Evolutionary conservation across 2,329 filamentous ascomycete genomes (phyloP).

Genomic region (Arthrobotrys conoides): DNA sequence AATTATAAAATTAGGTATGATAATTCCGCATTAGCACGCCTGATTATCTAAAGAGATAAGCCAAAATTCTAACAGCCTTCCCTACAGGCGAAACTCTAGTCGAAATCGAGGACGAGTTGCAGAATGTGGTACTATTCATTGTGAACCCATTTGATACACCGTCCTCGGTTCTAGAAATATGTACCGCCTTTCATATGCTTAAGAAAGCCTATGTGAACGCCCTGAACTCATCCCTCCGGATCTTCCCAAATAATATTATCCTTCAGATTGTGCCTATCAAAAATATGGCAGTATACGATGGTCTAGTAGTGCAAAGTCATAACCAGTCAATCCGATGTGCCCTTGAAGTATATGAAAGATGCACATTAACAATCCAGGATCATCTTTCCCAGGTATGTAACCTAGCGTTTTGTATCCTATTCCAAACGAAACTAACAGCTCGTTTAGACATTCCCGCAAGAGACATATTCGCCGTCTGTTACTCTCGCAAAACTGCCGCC

Average conservation of each 20-base stretch:
- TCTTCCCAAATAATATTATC: conserved; percentile 76
- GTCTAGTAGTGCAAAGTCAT: conserved; percentile 75
- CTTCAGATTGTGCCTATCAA: conserved; percentile 81
- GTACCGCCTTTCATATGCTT: conserved; percentile 79
- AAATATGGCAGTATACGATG: conserved; percentile 76
- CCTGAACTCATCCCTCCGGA: conserved; percentile 68
- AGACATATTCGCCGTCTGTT: conserved; percentile 77
- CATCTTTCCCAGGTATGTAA: conserved; percentile 59
- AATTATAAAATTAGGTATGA: conserved; percentile 63
- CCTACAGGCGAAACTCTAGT: conserved; percentile 64
- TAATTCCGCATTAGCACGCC: conserved; percentile 66
- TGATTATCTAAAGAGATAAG: not conserved
- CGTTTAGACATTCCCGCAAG: conserved; percentile 71
- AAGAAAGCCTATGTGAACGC: conserved; percentile 75
- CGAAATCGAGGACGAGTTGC: conserved; percentile 65
- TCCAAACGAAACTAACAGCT: conserved; percentile 40
- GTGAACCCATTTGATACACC: conserved; percentile 78
- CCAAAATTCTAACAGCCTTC: conserved; percentile 2
- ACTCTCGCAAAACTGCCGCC: conserved; percentile 79
- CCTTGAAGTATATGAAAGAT: conserved; percentile 83
- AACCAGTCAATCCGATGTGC: conserved; percentile 75
- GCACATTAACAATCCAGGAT: conserved; percentile 69
- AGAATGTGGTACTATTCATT: conserved; percentile 82
- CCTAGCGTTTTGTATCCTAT: conserved; percentile 20
- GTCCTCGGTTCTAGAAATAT: conserved; percentile 77